Percentiles rank a stretch among this genome's conserved stretches.
Evolutionary conservation across 257 asterid genomes (phyloP).

Genomic region (Gentiana straminea): DNA sequence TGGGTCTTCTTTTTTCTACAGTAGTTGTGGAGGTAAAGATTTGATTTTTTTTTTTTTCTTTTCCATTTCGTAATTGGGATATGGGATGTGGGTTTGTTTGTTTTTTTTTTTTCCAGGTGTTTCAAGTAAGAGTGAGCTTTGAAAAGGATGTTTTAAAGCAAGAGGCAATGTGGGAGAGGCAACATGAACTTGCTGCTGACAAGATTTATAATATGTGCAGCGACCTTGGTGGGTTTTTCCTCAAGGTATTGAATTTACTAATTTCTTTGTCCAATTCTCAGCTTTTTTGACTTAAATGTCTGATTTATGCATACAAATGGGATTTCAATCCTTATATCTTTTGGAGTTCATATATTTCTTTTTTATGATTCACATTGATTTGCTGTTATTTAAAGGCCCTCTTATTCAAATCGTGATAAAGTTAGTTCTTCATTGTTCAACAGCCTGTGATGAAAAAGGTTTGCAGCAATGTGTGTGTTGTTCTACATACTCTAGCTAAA

Average conservation of each 20-base stretch:
- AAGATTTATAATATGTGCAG: constrained; percentile 85
- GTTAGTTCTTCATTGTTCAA: too few relatives aligned
- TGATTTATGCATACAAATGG: not conserved
- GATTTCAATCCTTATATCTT: not conserved
- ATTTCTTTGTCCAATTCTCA: too few relatives aligned
- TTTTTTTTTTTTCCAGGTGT: constrained; percentile 30
- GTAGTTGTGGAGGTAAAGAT: not conserved
- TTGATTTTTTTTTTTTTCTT: not conserved
- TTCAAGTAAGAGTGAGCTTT: constrained; percentile 65
- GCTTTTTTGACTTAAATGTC: not conserved
- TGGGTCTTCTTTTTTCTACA: not conserved
- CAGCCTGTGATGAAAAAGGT: too few relatives aligned
- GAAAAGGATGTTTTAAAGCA: constrained; percentile 70
- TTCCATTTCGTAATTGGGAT: too few relatives aligned
- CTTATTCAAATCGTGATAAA: too few relatives aligned
- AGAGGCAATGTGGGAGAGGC: constrained; percentile 96
- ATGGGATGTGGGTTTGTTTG: too few relatives aligned
- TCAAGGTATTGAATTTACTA: constrained; percentile 44
- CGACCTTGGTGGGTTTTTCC: constrained; percentile 96
- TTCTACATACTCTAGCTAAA: too few relatives aligned
- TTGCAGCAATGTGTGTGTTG: too few relatives aligned
- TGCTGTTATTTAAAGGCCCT: too few relatives aligned
- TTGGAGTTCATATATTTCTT: not conserved
- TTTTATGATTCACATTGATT: not conserved
- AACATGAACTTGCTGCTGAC: constrained; percentile 91